phyloP scores from a whole-genome alignment of 768 basidiomycete species.

The Cystobasidium tubakii region DNA sequence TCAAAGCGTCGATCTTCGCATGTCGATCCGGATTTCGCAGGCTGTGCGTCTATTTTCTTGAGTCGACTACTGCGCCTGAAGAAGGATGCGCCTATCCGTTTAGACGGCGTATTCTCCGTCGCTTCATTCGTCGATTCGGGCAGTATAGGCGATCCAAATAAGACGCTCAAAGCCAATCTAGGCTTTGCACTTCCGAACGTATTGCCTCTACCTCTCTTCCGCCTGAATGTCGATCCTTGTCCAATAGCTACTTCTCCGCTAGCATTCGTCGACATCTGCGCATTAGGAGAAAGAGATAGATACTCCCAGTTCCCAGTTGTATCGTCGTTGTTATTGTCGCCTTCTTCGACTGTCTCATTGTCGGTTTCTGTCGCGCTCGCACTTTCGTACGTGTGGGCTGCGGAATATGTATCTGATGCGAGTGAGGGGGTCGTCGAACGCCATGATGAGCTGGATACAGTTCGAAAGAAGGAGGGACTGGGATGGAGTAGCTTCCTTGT shows the following conservation, averaged over 20 bases:
- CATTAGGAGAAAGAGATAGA: not conserved
- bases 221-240: not conserved
- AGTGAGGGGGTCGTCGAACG: conserved; percentile 35
- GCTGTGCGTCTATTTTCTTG: not conserved
- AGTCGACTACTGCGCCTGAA: not conserved
- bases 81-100: not conserved
- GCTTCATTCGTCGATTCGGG: not conserved
- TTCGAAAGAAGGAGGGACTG: not conserved
- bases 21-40: not conserved
- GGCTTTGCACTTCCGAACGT: not conserved
- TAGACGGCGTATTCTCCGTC: not conserved
- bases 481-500: not conserved
- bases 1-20: not conserved
- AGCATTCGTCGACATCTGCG: not conserved
- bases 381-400: not conserved
- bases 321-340: not conserved
- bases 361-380: conserved; percentile 32
- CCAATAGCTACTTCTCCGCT: not conserved
- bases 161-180: not conserved
- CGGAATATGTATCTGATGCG: conserved; percentile 25
- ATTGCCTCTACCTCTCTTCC: conserved; percentile 1
- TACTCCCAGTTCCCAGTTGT: not conserved
- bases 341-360: conserved; percentile 31
- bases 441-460: conserved; percentile 18
- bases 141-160: not conserved